phyloP scores from a whole-genome alignment of 805 yeast genomes.

The Candida endomychidarum region DNA sequence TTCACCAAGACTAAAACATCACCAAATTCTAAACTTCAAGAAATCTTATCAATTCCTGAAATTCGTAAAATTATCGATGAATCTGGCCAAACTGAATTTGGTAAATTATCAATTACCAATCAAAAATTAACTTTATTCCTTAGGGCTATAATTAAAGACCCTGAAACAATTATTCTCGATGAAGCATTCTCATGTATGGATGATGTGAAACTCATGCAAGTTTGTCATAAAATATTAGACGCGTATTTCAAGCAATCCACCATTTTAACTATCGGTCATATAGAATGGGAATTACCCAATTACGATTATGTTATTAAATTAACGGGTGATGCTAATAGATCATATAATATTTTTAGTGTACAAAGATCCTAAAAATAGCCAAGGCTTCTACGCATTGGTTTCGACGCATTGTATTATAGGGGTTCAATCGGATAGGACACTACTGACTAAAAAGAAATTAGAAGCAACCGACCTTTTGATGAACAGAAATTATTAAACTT shows the following conservation, averaged over 20 bases:
- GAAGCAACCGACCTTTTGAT: no score
- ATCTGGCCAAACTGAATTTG: conserved; percentile 43
- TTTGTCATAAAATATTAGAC: conserved; percentile 33
- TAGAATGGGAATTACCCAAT: conserved; percentile 73
- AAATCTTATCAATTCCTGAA: conserved; percentile 14
- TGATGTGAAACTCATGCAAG: conserved; percentile 39
- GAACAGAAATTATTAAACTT: no score
- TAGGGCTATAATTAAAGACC: conserved; percentile 75
- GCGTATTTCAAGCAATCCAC: conserved; percentile 48
- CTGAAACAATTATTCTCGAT: conserved; percentile 77
- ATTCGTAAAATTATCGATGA: conserved; percentile 31
- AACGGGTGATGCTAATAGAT: conserved; percentile 28
- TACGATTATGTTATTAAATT: conserved; percentile 50
- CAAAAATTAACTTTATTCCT: conserved; percentile 79
- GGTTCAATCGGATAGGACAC: no score
- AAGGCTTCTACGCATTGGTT: neutral
- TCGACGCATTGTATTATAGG: no score
- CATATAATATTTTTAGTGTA: conserved; percentile 20
- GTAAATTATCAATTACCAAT: conserved; percentile 59
- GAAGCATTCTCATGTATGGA: conserved; percentile 94
- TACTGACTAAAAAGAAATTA: no score
- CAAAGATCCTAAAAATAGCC: neutral
- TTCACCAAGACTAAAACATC: conserved; percentile 21
- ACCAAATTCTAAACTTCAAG: conserved; percentile 11
- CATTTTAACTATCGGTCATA: conserved; percentile 78